Evolutionary conservation across 345 rosid species (phyloP), one percentile per base, ranked within the genome.

Genomic region (Acer campestre): DNA sequence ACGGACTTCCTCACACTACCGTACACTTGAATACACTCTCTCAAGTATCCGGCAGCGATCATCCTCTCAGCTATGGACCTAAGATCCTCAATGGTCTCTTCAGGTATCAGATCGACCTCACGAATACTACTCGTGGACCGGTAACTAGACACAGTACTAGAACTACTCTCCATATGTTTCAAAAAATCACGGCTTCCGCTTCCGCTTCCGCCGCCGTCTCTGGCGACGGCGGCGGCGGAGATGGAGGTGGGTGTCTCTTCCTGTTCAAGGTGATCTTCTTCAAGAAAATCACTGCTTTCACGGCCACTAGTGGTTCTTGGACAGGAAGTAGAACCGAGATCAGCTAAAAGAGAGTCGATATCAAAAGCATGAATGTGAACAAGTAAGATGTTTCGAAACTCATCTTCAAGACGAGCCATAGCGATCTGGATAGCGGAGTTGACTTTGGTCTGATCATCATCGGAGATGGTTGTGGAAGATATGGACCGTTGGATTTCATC

Each of bases 321-420:
- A 18, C 89, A 85, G 64, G 81, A 80, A 18, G 90, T 83, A 58
- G 80, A 85, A 67, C 85, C 23, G 35, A 83, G 73, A 73, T 84
- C 88, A 22, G 84, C 44, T n/a, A 59, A 59, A 35, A 88, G 85
- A 0, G 90, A 87, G 61, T 90, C 94, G 2, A 87, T 75, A 66
- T 96, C 97, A 38, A 96, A 69, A 4, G 98, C 93, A 22, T 86
- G 75, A 29, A 91, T 82, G 77, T 94, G 87, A 13, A 71, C 82
- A 48, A 93, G 87, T 20, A 96, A 91, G 44, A 96, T 91, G 82
- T 82, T 90, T 38, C 97, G 87, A 67, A 96, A 96, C 95, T 96
- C 99, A 78, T 96, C 99, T 74, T 93, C 98, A 1, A 96, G 93
- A 7, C 99, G 85, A 46, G 98, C 98, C 99, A 96, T 96, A 67